Evolutionary conservation across 805 yeast genomes (phyloP).

Genomic region (Metschnikowia peoriensis): DNA sequence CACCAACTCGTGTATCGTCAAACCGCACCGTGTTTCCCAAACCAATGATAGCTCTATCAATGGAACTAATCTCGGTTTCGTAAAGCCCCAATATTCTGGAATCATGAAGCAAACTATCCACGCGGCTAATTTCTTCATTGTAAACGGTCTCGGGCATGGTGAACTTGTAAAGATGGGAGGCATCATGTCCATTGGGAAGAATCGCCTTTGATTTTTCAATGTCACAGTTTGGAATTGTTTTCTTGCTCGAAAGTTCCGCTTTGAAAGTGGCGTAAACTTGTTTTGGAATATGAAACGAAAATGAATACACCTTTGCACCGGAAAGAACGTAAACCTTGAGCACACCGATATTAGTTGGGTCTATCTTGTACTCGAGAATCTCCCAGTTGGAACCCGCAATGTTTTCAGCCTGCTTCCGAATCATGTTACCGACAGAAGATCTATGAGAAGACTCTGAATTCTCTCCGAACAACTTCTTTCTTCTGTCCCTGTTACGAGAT

Average conservation of each 20-base stretch:
- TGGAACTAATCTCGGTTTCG: slow-evolving; percentile 66
- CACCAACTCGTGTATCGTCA: slow-evolving; percentile 71
- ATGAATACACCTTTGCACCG: slow-evolving; percentile 68
- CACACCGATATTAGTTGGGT: slow-evolving; percentile 63
- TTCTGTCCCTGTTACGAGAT: slow-evolving; percentile 64
- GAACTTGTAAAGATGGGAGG: slow-evolving; percentile 54
- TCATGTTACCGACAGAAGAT: slow-evolving; percentile 62
- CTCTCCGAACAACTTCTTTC: slow-evolving; percentile 77
- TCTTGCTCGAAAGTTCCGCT: slow-evolving; percentile 41
- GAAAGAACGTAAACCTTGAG: slow-evolving; percentile 69
- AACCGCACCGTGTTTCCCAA: slow-evolving; percentile 74
- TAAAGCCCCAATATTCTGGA: slow-evolving; percentile 65
- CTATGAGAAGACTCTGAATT: slow-evolving; percentile 51
- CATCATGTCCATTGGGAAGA: slow-evolving; percentile 68
- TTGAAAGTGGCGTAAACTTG: slow-evolving; percentile 68
- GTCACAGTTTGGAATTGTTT: slow-evolving; percentile 47
- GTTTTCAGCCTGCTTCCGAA: slow-evolving; percentile 75
- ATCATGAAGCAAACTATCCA: slow-evolving; percentile 63
- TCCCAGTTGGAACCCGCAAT: slow-evolving; percentile 85
- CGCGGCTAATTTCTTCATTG: slow-evolving; percentile 52
- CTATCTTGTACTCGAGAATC: slow-evolving; percentile 64
- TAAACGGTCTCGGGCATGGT: slow-evolving; percentile 66
- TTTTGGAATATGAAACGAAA: slow-evolving; percentile 73
- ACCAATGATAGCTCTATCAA: slow-evolving; percentile 74
- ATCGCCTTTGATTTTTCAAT: slow-evolving; percentile 58